phyloP scores from a whole-genome alignment of 306 rosid species.

The Vigna angularis region DNA sequence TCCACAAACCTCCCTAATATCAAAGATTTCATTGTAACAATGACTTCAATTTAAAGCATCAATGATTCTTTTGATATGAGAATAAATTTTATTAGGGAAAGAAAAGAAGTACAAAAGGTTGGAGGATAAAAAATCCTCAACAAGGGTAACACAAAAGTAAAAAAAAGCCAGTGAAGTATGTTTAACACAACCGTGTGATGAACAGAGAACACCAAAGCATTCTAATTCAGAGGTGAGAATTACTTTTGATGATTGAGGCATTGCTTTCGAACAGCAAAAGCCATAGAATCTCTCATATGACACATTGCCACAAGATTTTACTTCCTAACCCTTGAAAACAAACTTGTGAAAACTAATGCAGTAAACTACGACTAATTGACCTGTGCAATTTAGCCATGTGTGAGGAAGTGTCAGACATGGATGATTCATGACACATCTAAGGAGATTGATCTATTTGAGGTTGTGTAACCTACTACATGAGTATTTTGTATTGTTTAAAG shows the following conservation, averaged over 20 bases:
- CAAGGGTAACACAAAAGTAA: background rate
- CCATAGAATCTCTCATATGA: background rate
- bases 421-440: background rate
- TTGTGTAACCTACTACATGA: background rate
- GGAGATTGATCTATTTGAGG: background rate
- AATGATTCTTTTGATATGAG: background rate
- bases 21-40: background rate
- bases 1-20: background rate
- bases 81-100: slow-evolving; percentile 11
- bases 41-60: background rate
- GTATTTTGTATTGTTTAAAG: background rate
- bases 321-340: background rate
- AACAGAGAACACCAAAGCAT: background rate
- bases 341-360: background rate
- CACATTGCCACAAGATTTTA: background rate
- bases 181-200: background rate
- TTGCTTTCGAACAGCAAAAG: background rate
- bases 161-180: background rate
- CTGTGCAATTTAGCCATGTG: background rate
- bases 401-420: background rate
- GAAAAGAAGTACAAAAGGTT: slow-evolving; percentile 9
- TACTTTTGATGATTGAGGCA: background rate
- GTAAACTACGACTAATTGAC: background rate
- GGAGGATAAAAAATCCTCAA: slow-evolving; percentile 1
- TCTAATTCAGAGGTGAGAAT: too few species aligned